Conservation (phyloP, 306 rosid genomes). For the Corylus avellana region DNA sequence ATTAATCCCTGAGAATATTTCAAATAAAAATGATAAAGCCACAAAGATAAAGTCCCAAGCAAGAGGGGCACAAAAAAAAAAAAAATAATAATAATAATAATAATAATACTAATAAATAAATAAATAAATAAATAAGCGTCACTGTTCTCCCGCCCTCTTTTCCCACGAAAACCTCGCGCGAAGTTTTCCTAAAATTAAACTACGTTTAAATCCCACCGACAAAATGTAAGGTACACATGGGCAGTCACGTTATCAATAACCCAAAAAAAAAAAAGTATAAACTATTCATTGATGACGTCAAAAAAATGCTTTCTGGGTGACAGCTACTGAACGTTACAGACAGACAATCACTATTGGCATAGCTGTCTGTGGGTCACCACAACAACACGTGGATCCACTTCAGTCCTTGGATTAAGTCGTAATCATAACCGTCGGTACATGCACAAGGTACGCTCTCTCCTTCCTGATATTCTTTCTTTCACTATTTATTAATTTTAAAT, state of each 20-base stretch:
- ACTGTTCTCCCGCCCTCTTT: background rate
- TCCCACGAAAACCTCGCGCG: background rate
- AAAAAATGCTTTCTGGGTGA: background rate
- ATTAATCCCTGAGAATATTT: background rate
- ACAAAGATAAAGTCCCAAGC: background rate
- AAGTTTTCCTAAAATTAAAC: background rate
- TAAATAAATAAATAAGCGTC: too few relatives aligned
- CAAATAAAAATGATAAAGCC: too few relatives aligned
- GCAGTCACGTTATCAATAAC: background rate
- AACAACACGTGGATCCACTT: background rate
- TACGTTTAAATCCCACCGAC: background rate
- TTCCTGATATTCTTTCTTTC: background rate
- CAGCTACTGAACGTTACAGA: constrained; percentile 7
- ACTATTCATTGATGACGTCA: background rate
- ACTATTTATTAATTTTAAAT: background rate
- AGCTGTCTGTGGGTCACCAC: background rate
- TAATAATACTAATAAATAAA: too few relatives aligned
- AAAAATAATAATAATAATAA: too few relatives aligned
- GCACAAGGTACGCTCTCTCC: background rate
- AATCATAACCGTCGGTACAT: background rate
- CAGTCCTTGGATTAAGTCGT: background rate
- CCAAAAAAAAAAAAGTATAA: too few relatives aligned
- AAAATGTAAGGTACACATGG: background rate
- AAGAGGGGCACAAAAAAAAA: background rate
- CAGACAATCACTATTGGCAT: constrained; percentile 1